Evolutionary conservation across 1,139 yeast species (phyloP).

Genomic region (Geotrichum carabidarum): DNA sequence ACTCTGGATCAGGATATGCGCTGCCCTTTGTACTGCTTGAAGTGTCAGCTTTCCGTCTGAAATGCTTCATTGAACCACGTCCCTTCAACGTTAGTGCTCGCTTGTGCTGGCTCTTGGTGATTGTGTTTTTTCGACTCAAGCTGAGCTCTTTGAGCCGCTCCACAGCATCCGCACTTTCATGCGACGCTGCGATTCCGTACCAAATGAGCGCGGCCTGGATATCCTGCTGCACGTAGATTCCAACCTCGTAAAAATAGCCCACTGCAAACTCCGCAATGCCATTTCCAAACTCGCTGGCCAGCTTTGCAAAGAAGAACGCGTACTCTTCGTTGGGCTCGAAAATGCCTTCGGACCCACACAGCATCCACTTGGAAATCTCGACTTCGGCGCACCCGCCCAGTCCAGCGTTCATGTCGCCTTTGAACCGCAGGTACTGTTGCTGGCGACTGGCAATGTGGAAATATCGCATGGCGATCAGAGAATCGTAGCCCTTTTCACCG

Average conservation of each 20-base stretch:
- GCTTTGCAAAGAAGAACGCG: constrained; percentile 38
- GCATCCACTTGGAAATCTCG: constrained; percentile 41
- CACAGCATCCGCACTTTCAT: constrained; percentile 35
- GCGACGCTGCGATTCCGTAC: constrained; percentile 33
- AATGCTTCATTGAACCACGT: constrained; percentile 27
- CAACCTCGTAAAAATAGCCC: constrained; percentile 42
- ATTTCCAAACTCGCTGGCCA: constrained; percentile 36
- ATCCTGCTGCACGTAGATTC: constrained; percentile 34
- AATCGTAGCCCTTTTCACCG: constrained; percentile 37
- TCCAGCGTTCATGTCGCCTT: constrained; percentile 23
- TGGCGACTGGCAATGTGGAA: constrained; percentile 40
- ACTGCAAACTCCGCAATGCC: constrained; percentile 40
- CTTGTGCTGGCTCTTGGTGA: constrained; percentile 31
- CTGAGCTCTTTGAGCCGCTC: constrained; percentile 31
- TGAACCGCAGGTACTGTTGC: constrained; percentile 31
- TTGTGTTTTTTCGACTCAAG: constrained; percentile 18
- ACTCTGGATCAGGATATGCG: constrained; percentile 12
- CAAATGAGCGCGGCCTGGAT: constrained; percentile 32
- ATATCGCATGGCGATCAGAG: constrained; percentile 39
- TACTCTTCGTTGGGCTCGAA: constrained; percentile 37
- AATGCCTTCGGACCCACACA: constrained; percentile 36
- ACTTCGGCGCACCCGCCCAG: constrained; percentile 37
- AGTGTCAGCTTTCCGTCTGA: constrained; percentile 17
- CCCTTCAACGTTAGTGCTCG: constrained; percentile 27
- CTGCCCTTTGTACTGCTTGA: not conserved